A percentile compares a stretch with the other conserved stretches of the same genome.
Evolutionary conservation across 1,284 basidiomycete species (phyloP).

Genomic region (Thecaphora thlaspeos): DNA sequence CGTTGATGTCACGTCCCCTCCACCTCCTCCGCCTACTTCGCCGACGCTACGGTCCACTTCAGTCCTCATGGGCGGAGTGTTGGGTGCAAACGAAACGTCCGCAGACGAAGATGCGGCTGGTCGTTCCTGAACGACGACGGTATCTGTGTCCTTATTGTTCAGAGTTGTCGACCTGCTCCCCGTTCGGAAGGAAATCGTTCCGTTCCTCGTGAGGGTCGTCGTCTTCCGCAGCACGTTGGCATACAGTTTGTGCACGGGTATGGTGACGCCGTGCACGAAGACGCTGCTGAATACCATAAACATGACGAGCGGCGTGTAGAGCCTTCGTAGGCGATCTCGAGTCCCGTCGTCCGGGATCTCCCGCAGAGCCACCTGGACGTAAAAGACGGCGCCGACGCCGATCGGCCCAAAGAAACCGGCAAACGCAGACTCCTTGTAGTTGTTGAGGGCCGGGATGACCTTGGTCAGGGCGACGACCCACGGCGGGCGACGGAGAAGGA

Average conservation of each 20-base stretch:
- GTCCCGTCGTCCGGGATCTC: constrained; percentile 60
- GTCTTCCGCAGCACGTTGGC: constrained; percentile 43
- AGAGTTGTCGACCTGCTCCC: too few species aligned
- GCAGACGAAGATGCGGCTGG: too few species aligned
- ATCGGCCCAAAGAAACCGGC: constrained; percentile 57
- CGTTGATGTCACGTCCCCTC: too few species aligned
- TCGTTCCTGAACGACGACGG: too few species aligned
- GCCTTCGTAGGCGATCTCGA: constrained; percentile 56
- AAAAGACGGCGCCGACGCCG: constrained; percentile 60
- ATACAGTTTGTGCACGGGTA: constrained; percentile 52
- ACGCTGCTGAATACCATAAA: constrained; percentile 63
- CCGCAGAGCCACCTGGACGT: constrained; percentile 61
- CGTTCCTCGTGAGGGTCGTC: constrained; percentile 26
- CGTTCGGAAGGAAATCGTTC: constrained; percentile 26
- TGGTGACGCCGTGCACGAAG: constrained; percentile 60
- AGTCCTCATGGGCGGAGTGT: too few species aligned
- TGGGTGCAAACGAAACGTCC: too few species aligned
- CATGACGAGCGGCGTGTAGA: constrained; percentile 62
- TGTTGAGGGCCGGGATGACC: constrained; percentile 45
- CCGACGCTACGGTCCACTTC: too few species aligned
- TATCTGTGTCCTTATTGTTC: too few species aligned
- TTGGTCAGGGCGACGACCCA: constrained; percentile 47
- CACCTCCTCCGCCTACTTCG: too few species aligned
- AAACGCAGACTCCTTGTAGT: constrained; percentile 48
- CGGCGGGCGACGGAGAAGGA: constrained; percentile 50